These are phyloP conservation scores for Lophium mytilinum DNA, from an alignment of 495 filamentous ascomycete species.

Conservation along the genomic window DNA sequence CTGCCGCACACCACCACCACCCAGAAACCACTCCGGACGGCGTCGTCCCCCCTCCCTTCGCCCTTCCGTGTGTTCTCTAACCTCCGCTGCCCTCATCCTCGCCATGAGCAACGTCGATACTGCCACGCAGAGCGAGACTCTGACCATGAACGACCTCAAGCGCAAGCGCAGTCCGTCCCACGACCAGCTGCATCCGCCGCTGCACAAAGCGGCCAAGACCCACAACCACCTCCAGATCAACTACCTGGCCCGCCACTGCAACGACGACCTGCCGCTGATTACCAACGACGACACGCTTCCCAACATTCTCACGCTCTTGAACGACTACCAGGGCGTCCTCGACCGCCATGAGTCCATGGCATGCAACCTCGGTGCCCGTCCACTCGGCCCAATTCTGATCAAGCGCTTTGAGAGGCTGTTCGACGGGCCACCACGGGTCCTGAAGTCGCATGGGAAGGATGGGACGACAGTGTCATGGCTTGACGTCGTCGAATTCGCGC, in stretches of 20 bases:
- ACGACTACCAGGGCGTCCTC: conserved; percentile 74
- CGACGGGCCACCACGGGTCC: conserved; percentile 66
- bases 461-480: conserved; percentile 63
- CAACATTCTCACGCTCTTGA: conserved; percentile 56
- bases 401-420: conserved; percentile 81
- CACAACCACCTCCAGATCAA: conserved; percentile 66
- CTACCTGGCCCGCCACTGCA: conserved; percentile 62
- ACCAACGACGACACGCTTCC: conserved; percentile 52
- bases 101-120: conserved; percentile 10
- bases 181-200: conserved; percentile 36
- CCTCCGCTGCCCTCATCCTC: conserved; percentile 17
- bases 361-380: conserved; percentile 74
- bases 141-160: conserved; percentile 34
- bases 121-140: not conserved
- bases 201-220: conserved; percentile 44
- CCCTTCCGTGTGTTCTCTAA: conserved; percentile 7
- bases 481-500: conserved; percentile 77
- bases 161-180: conserved; percentile 53
- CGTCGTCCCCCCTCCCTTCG: conserved; percentile 8
- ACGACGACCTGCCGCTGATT: conserved; percentile 54
- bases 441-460: conserved; percentile 57
- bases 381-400: conserved; percentile 71
- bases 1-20: not conserved
- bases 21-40: not conserved
- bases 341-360: conserved; percentile 80